These are phyloP conservation scores for Venturia aucupariae DNA, from an alignment of 2,329 filamentous ascomycete species.

Conservation along the genomic window DNA sequence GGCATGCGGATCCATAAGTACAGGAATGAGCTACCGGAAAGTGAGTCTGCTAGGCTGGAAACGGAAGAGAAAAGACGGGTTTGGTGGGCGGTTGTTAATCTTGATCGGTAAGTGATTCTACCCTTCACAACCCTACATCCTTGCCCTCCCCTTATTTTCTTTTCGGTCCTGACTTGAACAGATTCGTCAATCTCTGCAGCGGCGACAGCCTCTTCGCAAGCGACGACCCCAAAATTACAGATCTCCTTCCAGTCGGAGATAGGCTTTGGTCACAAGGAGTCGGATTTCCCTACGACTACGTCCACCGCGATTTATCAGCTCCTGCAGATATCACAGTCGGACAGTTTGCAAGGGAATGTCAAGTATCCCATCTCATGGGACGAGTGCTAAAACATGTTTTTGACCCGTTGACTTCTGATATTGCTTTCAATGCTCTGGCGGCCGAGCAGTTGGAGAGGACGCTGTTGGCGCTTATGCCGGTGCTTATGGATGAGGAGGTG, in stretches of 20 bases:
- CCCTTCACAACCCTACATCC: conserved; percentile 12
- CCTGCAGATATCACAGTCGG: conserved; percentile 18
- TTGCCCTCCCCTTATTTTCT: neutral
- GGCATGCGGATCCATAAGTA: conserved; percentile 22
- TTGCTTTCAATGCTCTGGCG: neutral
- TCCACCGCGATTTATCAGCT: conserved; percentile 23
- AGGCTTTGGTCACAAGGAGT: conserved; percentile 23
- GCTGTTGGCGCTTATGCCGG: neutral
- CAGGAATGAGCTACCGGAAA: conserved; percentile 22
- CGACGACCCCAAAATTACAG: neutral
- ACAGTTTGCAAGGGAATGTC: conserved; percentile 25
- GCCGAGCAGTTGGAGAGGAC: conserved; percentile 1
- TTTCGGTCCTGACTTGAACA: neutral
- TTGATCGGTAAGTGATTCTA: conserved; percentile 26
- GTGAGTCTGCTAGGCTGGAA: conserved; percentile 22
- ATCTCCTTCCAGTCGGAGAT: conserved; percentile 22
- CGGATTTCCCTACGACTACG: conserved; percentile 20
- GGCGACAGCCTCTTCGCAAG: neutral
- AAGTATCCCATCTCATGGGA: conserved; percentile 26
- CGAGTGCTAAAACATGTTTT: conserved; percentile 22
- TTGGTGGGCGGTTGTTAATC: conserved; percentile 28
- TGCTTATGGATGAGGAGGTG: conserved; percentile 2
- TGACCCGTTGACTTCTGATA: neutral
- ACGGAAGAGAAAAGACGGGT: conserved; percentile 27
- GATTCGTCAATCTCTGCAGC: neutral